These are phyloP conservation scores for Candida cerambycidarum DNA, from an alignment of 805 yeast species.

Conservation along the genomic window DNA sequence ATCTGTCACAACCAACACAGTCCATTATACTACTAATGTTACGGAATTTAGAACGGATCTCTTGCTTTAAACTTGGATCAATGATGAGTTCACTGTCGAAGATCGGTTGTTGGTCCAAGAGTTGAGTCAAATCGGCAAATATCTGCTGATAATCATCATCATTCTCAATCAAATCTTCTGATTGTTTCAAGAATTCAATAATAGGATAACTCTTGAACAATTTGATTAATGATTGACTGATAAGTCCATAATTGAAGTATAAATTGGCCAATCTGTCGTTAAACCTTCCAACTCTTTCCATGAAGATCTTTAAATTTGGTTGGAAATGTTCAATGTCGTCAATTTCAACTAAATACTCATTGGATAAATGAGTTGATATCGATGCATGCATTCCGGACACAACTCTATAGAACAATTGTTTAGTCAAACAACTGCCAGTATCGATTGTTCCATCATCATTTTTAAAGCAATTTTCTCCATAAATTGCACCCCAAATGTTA, in stretches of 20 bases:
- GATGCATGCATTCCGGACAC: constrained; percentile 95
- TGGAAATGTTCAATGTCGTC: constrained; percentile 60
- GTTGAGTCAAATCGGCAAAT: constrained; percentile 18
- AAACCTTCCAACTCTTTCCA: constrained; percentile 85
- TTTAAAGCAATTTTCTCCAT: constrained; percentile 86
- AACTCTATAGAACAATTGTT: constrained; percentile 81
- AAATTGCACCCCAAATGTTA: constrained; percentile 90
- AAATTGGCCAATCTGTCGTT: constrained; percentile 88
- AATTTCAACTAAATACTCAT: constrained; percentile 55
- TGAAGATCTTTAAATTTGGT: constrained; percentile 78
- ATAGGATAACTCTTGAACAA: constrained; percentile 27
- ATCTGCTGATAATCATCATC: constrained; percentile 35
- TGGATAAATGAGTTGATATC: constrained; percentile 87
- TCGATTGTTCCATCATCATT: constrained; percentile 16
- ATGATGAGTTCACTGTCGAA: constrained; percentile 47
- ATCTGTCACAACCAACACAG: constrained; percentile 97
- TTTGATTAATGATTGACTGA: constrained; percentile 78
- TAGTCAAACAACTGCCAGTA: constrained; percentile 50
- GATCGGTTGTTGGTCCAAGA: constrained; percentile 37
- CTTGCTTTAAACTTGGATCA: constrained; percentile 67
- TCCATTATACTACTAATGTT: constrained; percentile 94
- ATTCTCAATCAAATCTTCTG: constrained; percentile 48
- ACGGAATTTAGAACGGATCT: constrained; percentile 80
- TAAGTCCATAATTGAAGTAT: constrained; percentile 88
- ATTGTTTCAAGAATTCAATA: constrained; percentile 20